Conservation (phyloP, 768 basidiomycete genomes). For the Serendipita sp. region DNA sequence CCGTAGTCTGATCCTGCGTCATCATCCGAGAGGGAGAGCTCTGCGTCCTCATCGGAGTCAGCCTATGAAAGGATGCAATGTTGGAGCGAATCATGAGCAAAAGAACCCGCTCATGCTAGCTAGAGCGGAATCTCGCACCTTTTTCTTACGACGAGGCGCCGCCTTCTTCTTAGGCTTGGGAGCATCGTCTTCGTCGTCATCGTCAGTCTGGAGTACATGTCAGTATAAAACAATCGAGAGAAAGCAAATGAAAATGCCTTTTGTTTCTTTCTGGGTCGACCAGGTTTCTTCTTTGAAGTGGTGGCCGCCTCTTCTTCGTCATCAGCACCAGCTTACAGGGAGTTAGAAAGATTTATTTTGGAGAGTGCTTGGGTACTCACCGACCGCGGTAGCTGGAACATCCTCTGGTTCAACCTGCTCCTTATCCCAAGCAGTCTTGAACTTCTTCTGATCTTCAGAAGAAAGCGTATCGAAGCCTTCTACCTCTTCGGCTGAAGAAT, state of each 20-base stretch:
- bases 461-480: slow-evolving; percentile 73
- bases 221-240: background rate
- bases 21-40: slow-evolving; percentile 9
- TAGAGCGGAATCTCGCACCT: slow-evolving; percentile 18
- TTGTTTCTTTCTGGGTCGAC: slow-evolving; percentile 27
- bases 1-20: too few species aligned
- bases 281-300: slow-evolving; percentile 36
- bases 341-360: background rate
- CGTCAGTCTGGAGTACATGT: slow-evolving; percentile 20
- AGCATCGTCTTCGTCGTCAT: slow-evolving; percentile 23
- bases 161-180: slow-evolving; percentile 29
- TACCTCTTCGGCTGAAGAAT: slow-evolving; percentile 46
- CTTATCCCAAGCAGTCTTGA: slow-evolving; percentile 57
- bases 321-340: slow-evolving; percentile 17
- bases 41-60: slow-evolving; percentile 28
- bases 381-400: slow-evolving; percentile 49
- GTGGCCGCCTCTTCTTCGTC: slow-evolving; percentile 27
- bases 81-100: slow-evolving; percentile 9
- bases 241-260: slow-evolving; percentile 12
- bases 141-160: slow-evolving; percentile 25
- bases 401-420: slow-evolving; percentile 75
- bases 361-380: slow-evolving; percentile 9
- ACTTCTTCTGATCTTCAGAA: slow-evolving; percentile 51
- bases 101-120: background rate
- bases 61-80: slow-evolving; percentile 14